Base-by-base conservation (phyloP, 768 basidiomycete genomes). In the Xerocomellus amylosporus region DNA sequence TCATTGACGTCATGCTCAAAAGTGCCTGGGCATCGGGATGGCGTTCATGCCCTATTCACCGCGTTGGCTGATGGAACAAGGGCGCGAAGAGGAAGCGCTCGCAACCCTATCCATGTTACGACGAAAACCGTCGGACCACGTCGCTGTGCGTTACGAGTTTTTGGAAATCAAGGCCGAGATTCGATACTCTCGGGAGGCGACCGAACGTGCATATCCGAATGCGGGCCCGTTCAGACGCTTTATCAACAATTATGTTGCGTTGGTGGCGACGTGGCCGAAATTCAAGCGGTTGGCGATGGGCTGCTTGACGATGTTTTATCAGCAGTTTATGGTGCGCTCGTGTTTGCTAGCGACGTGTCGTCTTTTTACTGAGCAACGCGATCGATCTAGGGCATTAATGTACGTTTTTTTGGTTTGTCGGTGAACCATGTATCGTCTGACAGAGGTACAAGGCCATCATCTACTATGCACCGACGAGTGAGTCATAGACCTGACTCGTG, bases 41-140 rank as follows among this genome's bases (percentile, higher is more conserved):
- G 38, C 46, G 19, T 66, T 73, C 43, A 66, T 76, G 61, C 76
- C 76, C 20, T 75, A 72, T 49, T 77, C 77, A 19, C 77, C 77
- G 19, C 71, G 77, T 46, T 77, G 77, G 72, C 62, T 77, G 36
- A 69, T 71, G 55, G 70, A 73, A 47, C 66, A 71, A 60, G 73
- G 73, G 0, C 71, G 73, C 8, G 67, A 68, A 43, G 63, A 61
- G 6, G 75, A 78, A 39, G 74, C 75, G 8, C 49, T 73, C 22
- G 46, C 58, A 14, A 73, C 71, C 2, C 51, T 77, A 9, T 69
- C 73, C 3, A 63, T 64, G 54, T 55, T 77, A 31, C 72, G 75
- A 52, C 66, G 66, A 31, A 70, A 68, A 41, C 65, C 70, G 6
- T 51, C 60, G 8, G 65, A 73, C 47, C 59, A 74, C 2, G 34